These are phyloP conservation scores for Rhipidocladum racemiflorum DNA, from an alignment of 176 grass and related monocot genomes.

Conservation along the genomic window DNA sequence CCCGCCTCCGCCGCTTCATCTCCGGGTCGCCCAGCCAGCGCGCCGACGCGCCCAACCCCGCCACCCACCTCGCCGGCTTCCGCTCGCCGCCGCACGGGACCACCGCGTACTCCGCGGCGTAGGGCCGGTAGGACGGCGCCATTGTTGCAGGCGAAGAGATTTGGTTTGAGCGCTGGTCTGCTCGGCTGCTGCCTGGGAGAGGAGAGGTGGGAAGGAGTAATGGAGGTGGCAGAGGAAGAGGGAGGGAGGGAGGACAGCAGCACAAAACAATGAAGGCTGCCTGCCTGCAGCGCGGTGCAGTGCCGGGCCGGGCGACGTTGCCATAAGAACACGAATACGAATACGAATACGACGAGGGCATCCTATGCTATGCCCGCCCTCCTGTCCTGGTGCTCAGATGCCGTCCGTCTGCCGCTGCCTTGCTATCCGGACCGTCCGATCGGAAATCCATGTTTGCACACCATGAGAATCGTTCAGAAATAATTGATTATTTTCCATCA, in stretches of 20 bases:
- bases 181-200: no score
- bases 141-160: not conserved
- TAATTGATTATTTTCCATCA: no score
- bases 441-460: not conserved
- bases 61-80: slow-evolving; percentile 23
- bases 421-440: not conserved
- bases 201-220: no score
- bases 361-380: not conserved
- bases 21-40: slow-evolving; percentile 65
- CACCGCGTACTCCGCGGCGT: slow-evolving; percentile 4
- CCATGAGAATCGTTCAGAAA: no score
- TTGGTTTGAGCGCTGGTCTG: not conserved
- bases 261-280: not conserved
- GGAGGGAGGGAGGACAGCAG: not conserved
- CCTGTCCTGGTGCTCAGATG: no score
- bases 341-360: not conserved
- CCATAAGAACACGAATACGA: no score
- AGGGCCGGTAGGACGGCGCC: slow-evolving; percentile 47
- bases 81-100: slow-evolving; percentile 7
- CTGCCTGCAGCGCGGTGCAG: no score
- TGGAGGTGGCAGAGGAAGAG: not conserved
- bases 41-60: slow-evolving; percentile 1
- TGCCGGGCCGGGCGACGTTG: no score
- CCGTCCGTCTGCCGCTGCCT: not conserved
- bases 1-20: slow-evolving; percentile 77